Evolutionary conservation across 2,329 filamentous ascomycete species (phyloP).

Genomic region (Aspergillus flavus): DNA sequence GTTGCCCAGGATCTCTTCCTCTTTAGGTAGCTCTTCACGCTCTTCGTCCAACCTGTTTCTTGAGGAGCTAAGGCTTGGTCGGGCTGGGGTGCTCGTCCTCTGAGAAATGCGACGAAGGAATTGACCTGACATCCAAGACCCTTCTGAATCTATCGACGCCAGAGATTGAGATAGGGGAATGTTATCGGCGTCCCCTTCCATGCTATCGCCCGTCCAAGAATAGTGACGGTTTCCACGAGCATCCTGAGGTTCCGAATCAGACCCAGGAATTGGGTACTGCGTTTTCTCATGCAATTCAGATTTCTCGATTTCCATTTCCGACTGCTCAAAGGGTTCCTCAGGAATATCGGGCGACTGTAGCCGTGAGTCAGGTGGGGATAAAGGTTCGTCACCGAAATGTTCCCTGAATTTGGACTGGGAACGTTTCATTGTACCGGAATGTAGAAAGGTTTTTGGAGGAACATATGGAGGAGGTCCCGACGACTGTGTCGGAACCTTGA

Average conservation of each 20-base stretch:
- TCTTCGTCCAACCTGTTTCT: conserved; percentile 54
- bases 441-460: conserved; percentile 46
- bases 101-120: conserved; percentile 54
- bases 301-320: conserved; percentile 14
- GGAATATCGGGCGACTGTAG: conserved; percentile 74
- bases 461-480: conserved; percentile 46
- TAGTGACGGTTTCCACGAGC: conserved; percentile 31
- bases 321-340: conserved; percentile 28
- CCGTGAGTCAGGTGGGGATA: conserved; percentile 83
- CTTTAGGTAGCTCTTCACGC: conserved; percentile 42
- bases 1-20: conserved; percentile 71
- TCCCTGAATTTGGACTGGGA: conserved; percentile 91
- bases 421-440: conserved; percentile 67
- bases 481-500: conserved; percentile 55
- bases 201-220: conserved; percentile 44
- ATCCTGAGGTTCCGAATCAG: conserved; percentile 34
- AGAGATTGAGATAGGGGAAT: conserved; percentile 74
- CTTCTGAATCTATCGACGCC: conserved; percentile 93
- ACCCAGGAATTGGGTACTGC: conserved; percentile 27
- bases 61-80: conserved; percentile 41
- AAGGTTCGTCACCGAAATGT: conserved; percentile 81
- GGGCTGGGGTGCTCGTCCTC: conserved; percentile 38
- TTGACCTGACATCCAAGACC: conserved; percentile 88
- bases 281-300: conserved; percentile 16
- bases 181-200: conserved; percentile 55